phyloP scores from a whole-genome alignment of 2,329 filamentous ascomycete genomes.

The Thermothelomyces thermophilus region DNA sequence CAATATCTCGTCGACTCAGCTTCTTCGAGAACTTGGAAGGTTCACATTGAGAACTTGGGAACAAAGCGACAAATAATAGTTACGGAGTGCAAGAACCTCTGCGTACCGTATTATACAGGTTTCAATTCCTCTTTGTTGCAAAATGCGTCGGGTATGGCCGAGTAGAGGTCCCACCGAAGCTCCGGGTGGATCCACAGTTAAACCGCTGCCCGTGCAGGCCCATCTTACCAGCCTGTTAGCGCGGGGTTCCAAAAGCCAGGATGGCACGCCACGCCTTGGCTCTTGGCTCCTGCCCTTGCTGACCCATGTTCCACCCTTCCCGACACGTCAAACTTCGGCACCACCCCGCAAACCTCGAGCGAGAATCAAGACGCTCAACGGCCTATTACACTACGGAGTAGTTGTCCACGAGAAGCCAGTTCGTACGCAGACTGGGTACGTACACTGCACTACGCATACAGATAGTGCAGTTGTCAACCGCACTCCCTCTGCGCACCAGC shows the following conservation, averaged over 20 bases:
- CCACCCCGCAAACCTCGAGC: background rate
- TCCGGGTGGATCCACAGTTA: slow-evolving; percentile 7
- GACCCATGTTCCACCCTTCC: slow-evolving; percentile 5
- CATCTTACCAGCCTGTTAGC: slow-evolving; percentile 6
- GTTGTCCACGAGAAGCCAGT: background rate
- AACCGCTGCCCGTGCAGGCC: slow-evolving; percentile 4
- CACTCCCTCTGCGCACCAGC: background rate
- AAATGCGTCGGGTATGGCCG: background rate
- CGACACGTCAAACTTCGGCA: slow-evolving; percentile 5
- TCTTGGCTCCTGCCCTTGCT: slow-evolving; percentile 5
- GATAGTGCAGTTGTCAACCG: background rate
- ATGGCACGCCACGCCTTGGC: slow-evolving; percentile 9
- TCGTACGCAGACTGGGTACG: background rate
- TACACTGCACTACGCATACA: too few species aligned
- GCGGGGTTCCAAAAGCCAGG: slow-evolving; percentile 12
- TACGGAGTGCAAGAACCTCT: too few species aligned
- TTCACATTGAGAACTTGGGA: too few species aligned
- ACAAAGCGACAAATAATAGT: too few species aligned
- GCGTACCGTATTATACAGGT: too few species aligned
- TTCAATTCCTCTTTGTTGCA: too few species aligned
- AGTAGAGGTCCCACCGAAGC: background rate
- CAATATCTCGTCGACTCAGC: too few species aligned
- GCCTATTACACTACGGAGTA: too few species aligned
- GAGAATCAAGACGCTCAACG: background rate
- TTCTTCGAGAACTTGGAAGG: too few species aligned